These are phyloP conservation scores for Odontarrhena argentea DNA, from an alignment of 345 rosid species.

Conservation along the genomic window DNA sequence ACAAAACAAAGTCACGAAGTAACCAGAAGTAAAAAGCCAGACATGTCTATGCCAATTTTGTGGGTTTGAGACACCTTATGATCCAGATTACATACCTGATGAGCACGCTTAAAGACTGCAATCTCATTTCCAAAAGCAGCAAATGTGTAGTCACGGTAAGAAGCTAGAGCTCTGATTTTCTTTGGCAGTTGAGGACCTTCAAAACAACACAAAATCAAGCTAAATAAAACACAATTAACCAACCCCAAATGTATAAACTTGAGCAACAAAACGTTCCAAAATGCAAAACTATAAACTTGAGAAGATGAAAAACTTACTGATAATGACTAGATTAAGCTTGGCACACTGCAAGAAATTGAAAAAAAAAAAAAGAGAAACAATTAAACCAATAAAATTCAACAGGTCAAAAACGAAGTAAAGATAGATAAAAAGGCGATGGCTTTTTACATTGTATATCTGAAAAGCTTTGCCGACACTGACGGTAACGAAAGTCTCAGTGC, in stretches of 20 bases:
- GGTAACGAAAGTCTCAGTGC: constrained; percentile 89
- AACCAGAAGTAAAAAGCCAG: constrained; percentile 1
- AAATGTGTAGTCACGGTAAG: constrained; percentile 83
- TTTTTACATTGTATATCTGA: constrained; percentile 68
- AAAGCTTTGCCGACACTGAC: constrained; percentile 95
- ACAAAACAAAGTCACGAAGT: background rate
- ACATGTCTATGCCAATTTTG: background rate
- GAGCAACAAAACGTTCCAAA: background rate
- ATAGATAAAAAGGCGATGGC: background rate
- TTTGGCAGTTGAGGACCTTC: constrained; percentile 83
- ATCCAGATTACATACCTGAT: constrained; percentile 62
- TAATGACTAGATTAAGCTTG: constrained; percentile 73
- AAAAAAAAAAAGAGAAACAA: background rate
- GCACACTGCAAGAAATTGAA: constrained; percentile 63
- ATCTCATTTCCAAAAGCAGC: constrained; percentile 73
- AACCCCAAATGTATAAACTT: constrained; percentile 12
- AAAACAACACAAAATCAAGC: constrained; percentile 19
- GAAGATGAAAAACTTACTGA: constrained; percentile 48
- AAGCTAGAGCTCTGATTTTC: constrained; percentile 89
- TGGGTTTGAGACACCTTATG: background rate
- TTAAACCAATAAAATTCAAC: background rate
- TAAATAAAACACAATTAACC: background rate
- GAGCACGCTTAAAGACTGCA: constrained; percentile 81
- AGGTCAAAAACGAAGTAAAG: background rate
- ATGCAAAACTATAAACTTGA: constrained; percentile 1